phyloP scores from a whole-genome alignment of 2,329 filamentous ascomycete species.

The Colletotrichum australisinense region DNA sequence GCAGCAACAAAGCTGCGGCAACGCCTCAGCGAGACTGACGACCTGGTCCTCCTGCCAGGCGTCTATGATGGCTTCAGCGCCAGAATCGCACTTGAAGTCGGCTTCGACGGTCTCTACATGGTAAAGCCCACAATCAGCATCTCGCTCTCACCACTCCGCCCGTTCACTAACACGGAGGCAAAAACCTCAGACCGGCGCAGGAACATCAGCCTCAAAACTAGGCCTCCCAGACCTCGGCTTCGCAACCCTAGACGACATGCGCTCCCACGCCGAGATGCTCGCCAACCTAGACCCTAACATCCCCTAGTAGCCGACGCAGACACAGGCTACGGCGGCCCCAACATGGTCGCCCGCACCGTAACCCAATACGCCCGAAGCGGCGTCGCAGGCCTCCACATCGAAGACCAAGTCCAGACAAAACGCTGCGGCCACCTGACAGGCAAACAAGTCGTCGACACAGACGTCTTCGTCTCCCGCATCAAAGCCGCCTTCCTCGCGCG shows the following conservation, averaged over 20 bases:
- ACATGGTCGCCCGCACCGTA: conserved; percentile 65
- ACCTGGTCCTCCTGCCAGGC: conserved; percentile 69
- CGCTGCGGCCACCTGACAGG: conserved; percentile 73
- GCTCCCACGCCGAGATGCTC: conserved; percentile 72
- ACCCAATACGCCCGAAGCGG: conserved; percentile 64
- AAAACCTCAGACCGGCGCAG: conserved; percentile 66
- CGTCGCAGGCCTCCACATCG: conserved; percentile 70
- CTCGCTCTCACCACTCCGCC: not conserved
- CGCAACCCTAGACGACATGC: conserved; percentile 72
- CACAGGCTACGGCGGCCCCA: conserved; percentile 66
- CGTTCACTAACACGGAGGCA: not conserved
- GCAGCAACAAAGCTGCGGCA: conserved; percentile 51
- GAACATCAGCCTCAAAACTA: conserved; percentile 69
- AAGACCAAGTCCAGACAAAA: conserved; percentile 73
- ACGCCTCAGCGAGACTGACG: conserved; percentile 49
- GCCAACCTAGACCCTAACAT: conserved; percentile 65
- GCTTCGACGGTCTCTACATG: conserved; percentile 76
- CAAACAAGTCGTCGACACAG: conserved; percentile 67
- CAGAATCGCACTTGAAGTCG: conserved; percentile 70
- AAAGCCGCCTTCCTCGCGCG: conserved; percentile 64
- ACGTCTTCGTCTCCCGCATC: conserved; percentile 66
- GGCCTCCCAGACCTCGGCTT: conserved; percentile 74
- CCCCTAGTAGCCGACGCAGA: conserved; percentile 71
- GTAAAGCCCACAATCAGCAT: conserved; percentile 49
- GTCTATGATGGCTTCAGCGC: conserved; percentile 78